phyloP scores from a whole-genome alignment of 2,329 filamentous ascomycete genomes.

The Emergomyces orientalis region DNA sequence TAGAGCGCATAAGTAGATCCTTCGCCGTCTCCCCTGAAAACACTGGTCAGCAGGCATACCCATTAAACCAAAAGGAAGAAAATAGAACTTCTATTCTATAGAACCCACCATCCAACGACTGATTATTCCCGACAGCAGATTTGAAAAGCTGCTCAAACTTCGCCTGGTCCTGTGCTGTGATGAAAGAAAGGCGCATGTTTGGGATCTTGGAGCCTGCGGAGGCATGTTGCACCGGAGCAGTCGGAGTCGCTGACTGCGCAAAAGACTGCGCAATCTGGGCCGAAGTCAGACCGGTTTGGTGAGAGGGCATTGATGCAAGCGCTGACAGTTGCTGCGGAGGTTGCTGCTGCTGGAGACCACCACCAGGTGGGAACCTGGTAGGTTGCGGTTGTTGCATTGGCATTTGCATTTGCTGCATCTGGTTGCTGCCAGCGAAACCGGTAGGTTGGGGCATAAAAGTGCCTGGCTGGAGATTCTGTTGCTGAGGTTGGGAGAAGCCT shows the following conservation, averaged over 20 bases:
- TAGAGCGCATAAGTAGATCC: constrained; percentile 79
- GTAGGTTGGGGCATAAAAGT: constrained; percentile 2
- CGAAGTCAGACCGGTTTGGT: constrained; percentile 44
- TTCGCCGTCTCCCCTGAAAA: constrained; percentile 65
- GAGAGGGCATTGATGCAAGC: constrained; percentile 44
- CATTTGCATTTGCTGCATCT: constrained; percentile 3
- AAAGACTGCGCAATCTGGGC: constrained; percentile 57
- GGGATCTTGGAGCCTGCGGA: constrained; percentile 64
- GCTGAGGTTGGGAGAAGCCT: constrained; percentile 34
- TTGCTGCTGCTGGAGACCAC: constrained; percentile 31
- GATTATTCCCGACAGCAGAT: constrained; percentile 75
- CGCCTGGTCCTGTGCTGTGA: constrained; percentile 85
- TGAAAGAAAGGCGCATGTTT: constrained; percentile 88
- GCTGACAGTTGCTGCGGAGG: constrained; percentile 25
- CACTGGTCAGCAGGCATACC: constrained; percentile 14
- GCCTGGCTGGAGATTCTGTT: constrained; percentile 38
- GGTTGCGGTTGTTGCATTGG: constrained; percentile 56
- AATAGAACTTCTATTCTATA: neutral
- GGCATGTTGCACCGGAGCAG: constrained; percentile 52
- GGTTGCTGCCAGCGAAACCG: neutral
- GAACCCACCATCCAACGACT: constrained; percentile 64
- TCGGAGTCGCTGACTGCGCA: constrained; percentile 43
- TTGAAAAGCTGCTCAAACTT: constrained; percentile 98
- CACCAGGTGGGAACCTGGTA: constrained; percentile 49
- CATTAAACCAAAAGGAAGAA: neutral